Evolutionary conservation across 306 rosid genomes (phyloP).

Genomic region (Erythrophleum fordii): DNA sequence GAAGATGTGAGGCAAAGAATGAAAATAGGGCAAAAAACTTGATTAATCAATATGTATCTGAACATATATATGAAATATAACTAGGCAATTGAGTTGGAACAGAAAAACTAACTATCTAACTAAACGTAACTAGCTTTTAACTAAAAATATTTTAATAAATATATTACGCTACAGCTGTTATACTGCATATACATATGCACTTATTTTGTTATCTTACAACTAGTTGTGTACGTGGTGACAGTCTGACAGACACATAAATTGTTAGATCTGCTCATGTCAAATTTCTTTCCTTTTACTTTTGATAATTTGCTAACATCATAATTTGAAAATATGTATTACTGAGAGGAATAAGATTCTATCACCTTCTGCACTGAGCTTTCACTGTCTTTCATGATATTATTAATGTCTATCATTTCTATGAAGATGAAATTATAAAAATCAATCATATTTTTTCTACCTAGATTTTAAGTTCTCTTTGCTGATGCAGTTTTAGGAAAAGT

Average conservation of each 20-base stretch:
- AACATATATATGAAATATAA: no score
- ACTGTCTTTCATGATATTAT: slow-evolving; percentile 9
- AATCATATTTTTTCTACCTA: not conserved
- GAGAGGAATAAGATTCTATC: not conserved
- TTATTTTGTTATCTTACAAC: not conserved
- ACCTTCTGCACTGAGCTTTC: slow-evolving; percentile 12
- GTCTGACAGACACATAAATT: not conserved
- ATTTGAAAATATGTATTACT: no score
- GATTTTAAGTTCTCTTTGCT: slow-evolving; percentile 18
- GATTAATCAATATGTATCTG: no score
- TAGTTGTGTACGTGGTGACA: not conserved
- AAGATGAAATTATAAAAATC: no score
- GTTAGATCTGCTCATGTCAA: not conserved
- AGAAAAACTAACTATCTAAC: no score
- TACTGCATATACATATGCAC: not conserved
- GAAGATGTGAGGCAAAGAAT: no score
- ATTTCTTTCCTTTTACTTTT: not conserved
- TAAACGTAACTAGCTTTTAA: no score
- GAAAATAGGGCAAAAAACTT: no score
- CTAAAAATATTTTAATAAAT: no score
- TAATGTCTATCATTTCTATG: not conserved
- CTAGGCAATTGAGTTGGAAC: no score
- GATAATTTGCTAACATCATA: not conserved
- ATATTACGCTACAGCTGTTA: no score
- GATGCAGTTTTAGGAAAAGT: slow-evolving; percentile 47